Percentiles rank a stretch among this genome's conserved stretches.
Evolutionary conservation across 148 eudicot species (phyloP).

Genomic region (Chenopodium quinoa): DNA sequence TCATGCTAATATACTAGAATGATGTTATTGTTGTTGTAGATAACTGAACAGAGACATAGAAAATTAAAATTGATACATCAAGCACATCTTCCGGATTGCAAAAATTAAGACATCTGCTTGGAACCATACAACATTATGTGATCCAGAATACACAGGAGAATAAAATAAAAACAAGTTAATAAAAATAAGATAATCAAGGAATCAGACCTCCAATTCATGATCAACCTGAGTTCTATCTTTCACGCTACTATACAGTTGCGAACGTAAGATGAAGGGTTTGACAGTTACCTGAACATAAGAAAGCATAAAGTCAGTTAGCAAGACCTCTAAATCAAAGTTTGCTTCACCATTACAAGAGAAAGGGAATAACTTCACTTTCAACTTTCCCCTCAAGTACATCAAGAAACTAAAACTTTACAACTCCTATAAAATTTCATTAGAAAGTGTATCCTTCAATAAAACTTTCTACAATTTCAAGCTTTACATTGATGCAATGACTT

Average conservation of each 20-base stretch:
- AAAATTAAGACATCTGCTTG: neutral
- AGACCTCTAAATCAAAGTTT: neutral
- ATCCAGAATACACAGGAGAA: neutral
- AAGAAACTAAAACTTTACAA: neutral
- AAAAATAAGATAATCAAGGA: neutral
- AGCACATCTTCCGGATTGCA: neutral
- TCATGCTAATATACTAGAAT: neutral
- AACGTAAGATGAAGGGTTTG: constrained; percentile 72
- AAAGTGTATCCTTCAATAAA: neutral
- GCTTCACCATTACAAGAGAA: too few species aligned
- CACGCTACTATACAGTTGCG: constrained; percentile 89
- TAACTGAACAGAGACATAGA: neutral
- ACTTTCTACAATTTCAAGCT: neutral
- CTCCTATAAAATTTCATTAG: neutral
- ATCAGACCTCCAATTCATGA: constrained; percentile 86
- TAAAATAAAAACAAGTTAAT: neutral
- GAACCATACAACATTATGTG: neutral
- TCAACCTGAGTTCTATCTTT: constrained; percentile 95
- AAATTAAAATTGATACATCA: neutral
- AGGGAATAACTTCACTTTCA: too few species aligned
- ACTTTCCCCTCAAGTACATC: neutral
- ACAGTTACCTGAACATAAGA: constrained; percentile 48
- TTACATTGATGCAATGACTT: neutral
- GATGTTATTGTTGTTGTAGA: neutral
- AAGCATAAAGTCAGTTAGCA: neutral